Percentiles rank a stretch among this genome's conserved stretches.
These are phyloP conservation scores for Nidularia pulvinata DNA, from an alignment of 768 basidiomycete genomes.

Conservation along the genomic window DNA sequence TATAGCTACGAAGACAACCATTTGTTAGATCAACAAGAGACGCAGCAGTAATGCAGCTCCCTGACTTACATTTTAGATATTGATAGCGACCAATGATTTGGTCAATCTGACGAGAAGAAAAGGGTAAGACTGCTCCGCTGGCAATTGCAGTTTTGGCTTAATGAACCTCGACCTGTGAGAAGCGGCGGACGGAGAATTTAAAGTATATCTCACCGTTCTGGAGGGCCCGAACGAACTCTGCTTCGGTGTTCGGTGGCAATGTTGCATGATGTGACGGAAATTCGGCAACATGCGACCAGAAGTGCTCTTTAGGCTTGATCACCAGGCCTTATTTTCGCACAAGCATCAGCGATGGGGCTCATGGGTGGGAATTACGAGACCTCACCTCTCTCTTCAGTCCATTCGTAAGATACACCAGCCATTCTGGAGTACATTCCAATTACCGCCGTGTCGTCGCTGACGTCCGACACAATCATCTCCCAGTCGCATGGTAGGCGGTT, in stretches of 20 bases:
- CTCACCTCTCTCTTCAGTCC: slow-evolving; percentile 30
- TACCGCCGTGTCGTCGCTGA: slow-evolving; percentile 26
- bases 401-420: slow-evolving; percentile 26
- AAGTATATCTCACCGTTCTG: slow-evolving; percentile 19
- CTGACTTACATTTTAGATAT: slow-evolving; percentile 27
- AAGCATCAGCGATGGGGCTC: not conserved
- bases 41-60: no score
- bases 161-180: slow-evolving; percentile 17
- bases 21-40: not conserved
- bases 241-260: slow-evolving; percentile 31
- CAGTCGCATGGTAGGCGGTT: slow-evolving; percentile 30
- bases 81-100: slow-evolving; percentile 34
- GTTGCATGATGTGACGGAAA: slow-evolving; percentile 37
- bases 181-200: slow-evolving; percentile 4
- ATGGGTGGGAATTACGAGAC: slow-evolving; percentile 1
- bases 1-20: slow-evolving; percentile 15
- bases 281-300: slow-evolving; percentile 41
- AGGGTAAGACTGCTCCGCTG: slow-evolving; percentile 29
- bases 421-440: slow-evolving; percentile 36
- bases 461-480: slow-evolving; percentile 37
- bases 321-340: slow-evolving; percentile 15
- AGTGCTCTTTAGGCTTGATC: slow-evolving; percentile 25
- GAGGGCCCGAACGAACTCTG: slow-evolving; percentile 27
- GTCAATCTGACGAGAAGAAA: slow-evolving; percentile 32
- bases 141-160: slow-evolving; percentile 12